Percentiles rank a stretch among this genome's conserved stretches.
These are phyloP conservation scores for Annulohypoxylon moriforme DNA, from an alignment of 495 filamentous ascomycete genomes.

Conservation along the genomic window DNA sequence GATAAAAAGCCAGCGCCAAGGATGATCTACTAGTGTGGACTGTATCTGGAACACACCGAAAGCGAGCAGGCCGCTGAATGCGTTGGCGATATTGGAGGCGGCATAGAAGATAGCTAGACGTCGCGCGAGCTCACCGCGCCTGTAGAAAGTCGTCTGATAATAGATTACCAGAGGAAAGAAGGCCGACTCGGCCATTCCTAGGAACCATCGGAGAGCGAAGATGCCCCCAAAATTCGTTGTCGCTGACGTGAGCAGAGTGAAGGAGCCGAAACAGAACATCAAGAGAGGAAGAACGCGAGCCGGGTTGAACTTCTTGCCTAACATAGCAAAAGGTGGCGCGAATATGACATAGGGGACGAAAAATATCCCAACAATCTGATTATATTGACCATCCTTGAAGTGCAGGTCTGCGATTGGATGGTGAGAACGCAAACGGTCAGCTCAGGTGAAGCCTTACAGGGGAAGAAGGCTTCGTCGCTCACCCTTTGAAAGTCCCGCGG, in stretches of 20 bases:
- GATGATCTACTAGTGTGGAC: slow-evolving; percentile 53
- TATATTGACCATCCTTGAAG: slow-evolving; percentile 74
- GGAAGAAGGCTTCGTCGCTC: slow-evolving; percentile 53
- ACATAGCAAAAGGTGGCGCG: slow-evolving; percentile 72
- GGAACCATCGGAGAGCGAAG: slow-evolving; percentile 72
- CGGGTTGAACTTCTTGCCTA: slow-evolving; percentile 75
- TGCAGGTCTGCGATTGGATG: slow-evolving; percentile 56
- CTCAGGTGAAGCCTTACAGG: slow-evolving; percentile 3
- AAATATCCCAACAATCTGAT: slow-evolving; percentile 77
- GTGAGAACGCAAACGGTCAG: slow-evolving; percentile 3
- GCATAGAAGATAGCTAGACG: slow-evolving; percentile 84
- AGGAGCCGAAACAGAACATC: slow-evolving; percentile 74
- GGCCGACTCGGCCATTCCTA: slow-evolving; percentile 77
- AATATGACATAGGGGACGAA: slow-evolving; percentile 82
- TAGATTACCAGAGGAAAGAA: slow-evolving; percentile 77
- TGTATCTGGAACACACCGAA: slow-evolving; percentile 81
- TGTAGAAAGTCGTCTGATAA: slow-evolving; percentile 71
- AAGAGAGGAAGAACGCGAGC: slow-evolving; percentile 71
- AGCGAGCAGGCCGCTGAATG: slow-evolving; percentile 78
- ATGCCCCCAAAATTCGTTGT: slow-evolving; percentile 73
- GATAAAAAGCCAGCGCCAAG: slow-evolving; percentile 83
- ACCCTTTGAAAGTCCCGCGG: slow-evolving; percentile 60
- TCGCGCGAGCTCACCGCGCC: slow-evolving; percentile 78
- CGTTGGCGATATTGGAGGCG: slow-evolving; percentile 76
- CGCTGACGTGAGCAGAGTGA: slow-evolving; percentile 65